Percentiles rank a stretch among this genome's conserved stretches.
These are phyloP conservation scores for Pythium monospermum DNA, from an alignment of 352 stramenopile genomes.

Conservation along the genomic window DNA sequence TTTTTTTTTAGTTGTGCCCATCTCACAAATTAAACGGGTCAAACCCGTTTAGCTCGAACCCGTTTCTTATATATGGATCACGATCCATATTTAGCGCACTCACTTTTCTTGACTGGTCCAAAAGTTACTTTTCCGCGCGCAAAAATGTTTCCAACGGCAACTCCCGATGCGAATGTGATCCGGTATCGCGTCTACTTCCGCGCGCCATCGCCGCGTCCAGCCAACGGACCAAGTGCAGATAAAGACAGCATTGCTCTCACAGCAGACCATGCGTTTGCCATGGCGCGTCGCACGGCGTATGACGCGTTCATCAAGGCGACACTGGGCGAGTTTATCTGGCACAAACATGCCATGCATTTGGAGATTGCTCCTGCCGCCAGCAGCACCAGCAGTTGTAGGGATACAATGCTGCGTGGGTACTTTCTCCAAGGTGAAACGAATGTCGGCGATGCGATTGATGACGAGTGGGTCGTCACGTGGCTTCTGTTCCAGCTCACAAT, in stretches of 20 bases:
- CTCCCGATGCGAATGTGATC: slow-evolving; percentile 17
- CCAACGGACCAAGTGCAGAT: background rate
- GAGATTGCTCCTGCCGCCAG: background rate
- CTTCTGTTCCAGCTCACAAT: slow-evolving; percentile 27
- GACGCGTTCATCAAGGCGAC: slow-evolving; percentile 5
- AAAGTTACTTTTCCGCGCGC: too few species aligned
- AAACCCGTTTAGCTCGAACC: background rate
- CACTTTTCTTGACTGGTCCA: too few species aligned
- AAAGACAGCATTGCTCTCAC: background rate
- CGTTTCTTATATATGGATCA: slow-evolving; percentile 6
- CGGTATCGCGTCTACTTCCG: slow-evolving; percentile 22
- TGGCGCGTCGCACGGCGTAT: slow-evolving; percentile 12
- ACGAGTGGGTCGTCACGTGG: slow-evolving; percentile 41
- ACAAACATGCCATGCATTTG: slow-evolving; percentile 22
- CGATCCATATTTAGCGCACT: background rate
- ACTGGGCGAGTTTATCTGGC: slow-evolving; percentile 21
- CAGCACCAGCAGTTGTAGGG: background rate
- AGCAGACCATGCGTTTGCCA: background rate
- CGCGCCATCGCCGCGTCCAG: background rate
- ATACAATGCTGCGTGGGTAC: background rate
- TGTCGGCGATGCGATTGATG: slow-evolving; percentile 33
- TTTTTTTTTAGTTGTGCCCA: too few species aligned
- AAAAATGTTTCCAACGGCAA: slow-evolving; percentile 24
- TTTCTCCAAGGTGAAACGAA: slow-evolving; percentile 19
- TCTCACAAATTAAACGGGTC: background rate